Evolutionary conservation across 2,329 filamentous ascomycete genomes (phyloP).

Genomic region (Pseudonectria buxi): DNA sequence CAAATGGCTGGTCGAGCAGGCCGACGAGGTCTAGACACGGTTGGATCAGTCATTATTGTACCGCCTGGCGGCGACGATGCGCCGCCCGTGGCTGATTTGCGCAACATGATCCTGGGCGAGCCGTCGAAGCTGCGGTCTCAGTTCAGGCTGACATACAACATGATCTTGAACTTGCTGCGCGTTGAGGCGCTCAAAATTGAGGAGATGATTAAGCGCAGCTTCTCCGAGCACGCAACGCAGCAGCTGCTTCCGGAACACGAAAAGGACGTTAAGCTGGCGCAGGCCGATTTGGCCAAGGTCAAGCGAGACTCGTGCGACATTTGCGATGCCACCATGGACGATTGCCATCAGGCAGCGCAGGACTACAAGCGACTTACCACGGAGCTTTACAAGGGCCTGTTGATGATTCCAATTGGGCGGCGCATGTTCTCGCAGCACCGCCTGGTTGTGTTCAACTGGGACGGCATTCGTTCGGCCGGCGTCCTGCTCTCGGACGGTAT

Average conservation of each 20-base stretch:
- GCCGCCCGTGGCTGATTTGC: constrained; percentile 73
- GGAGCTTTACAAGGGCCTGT: constrained; percentile 69
- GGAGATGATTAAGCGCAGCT: constrained; percentile 99
- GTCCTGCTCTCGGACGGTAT: constrained; percentile 72
- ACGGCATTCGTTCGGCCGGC: constrained; percentile 75
- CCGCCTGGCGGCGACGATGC: constrained; percentile 77
- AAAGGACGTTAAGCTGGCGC: constrained; percentile 84
- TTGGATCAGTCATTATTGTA: constrained; percentile 92
- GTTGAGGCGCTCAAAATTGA: constrained; percentile 98
- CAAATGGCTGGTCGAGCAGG: constrained; percentile 97
- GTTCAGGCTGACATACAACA: constrained; percentile 97
- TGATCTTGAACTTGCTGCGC: constrained; percentile 92
- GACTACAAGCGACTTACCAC: constrained; percentile 72
- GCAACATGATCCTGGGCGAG: constrained; percentile 92
- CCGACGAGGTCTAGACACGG: constrained; percentile 82
- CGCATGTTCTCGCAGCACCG: constrained; percentile 70
- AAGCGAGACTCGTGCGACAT: constrained; percentile 76
- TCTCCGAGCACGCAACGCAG: constrained; percentile 96
- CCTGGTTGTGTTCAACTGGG: constrained; percentile 76
- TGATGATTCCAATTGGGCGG: constrained; percentile 75
- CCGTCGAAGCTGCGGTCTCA: constrained; percentile 93
- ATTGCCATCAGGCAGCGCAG: constrained; percentile 75
- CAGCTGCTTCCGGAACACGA: constrained; percentile 91
- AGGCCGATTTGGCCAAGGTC: constrained; percentile 85
- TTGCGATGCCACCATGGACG: constrained; percentile 74